Conservation (phyloP, 129 eudicot genomes). For the Cynara cardunculus region DNA sequence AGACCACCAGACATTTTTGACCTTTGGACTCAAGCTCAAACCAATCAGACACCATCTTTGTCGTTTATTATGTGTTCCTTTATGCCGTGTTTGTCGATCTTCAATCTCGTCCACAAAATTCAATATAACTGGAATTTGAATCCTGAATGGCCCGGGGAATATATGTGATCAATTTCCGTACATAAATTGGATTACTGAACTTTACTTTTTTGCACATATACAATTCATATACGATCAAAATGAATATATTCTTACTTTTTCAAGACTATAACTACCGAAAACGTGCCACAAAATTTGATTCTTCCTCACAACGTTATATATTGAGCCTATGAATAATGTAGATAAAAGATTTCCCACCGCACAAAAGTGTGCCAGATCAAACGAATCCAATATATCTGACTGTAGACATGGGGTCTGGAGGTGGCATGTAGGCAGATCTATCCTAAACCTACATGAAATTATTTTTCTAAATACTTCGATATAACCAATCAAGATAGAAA, state of each 20-base stretch:
- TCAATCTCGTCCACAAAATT: neutral
- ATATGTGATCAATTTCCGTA: neutral
- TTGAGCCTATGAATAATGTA: slow-evolving; percentile 11
- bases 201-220: neutral
- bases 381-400: neutral
- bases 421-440: neutral
- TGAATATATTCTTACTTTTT: slow-evolving; percentile 23
- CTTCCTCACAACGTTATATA: neutral
- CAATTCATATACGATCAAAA: neutral
- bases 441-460: neutral
- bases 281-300: slow-evolving; percentile 19
- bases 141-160: neutral
- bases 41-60: too few species aligned
- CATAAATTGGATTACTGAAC: neutral
- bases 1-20: too few species aligned
- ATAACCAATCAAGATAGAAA: neutral
- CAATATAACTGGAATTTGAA: neutral
- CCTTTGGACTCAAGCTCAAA: too few species aligned
- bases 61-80: too few species aligned
- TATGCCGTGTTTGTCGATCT: too few species aligned
- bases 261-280: slow-evolving; percentile 14
- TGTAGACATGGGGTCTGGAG: neutral
- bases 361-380: too few species aligned
- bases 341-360: slow-evolving; percentile 3
- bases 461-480: neutral